Evolutionary conservation across 106 monocot species (phyloP).

Genomic region (Narthecium ossifragum): DNA sequence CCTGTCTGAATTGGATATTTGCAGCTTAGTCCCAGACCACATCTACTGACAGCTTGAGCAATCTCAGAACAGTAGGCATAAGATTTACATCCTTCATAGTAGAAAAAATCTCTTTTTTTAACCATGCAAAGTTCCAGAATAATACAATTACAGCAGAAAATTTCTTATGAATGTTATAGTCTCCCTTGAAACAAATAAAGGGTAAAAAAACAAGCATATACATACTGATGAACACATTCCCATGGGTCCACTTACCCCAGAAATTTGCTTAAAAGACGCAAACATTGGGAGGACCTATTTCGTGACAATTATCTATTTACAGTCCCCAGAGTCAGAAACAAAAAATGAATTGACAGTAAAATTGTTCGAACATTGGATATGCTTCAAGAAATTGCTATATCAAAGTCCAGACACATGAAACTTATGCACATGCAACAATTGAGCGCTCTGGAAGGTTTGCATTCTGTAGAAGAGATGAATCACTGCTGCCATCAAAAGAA

Average conservation of each 20-base stretch:
- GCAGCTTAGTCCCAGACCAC: no score
- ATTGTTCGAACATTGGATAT: background rate
- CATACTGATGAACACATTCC: conserved; percentile 8
- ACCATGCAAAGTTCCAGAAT: no score
- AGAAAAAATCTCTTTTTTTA: no score
- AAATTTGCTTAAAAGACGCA: conserved; percentile 58
- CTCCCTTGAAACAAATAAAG: no score
- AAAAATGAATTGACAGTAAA: background rate
- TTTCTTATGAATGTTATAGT: no score
- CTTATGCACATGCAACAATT: conserved; percentile 7
- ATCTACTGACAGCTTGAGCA: no score
- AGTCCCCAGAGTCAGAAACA: conserved; percentile 4
- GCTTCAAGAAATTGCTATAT: background rate
- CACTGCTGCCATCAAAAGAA: conserved; percentile 7
- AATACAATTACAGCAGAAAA: no score
- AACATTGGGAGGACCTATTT: conserved; percentile 27
- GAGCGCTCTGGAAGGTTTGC: conserved; percentile 10
- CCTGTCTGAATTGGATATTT: no score
- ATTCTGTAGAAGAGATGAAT: conserved; percentile 6
- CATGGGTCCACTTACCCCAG: conserved; percentile 19
- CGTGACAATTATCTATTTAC: conserved; percentile 17
- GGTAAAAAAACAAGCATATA: no score
- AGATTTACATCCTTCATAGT: no score
- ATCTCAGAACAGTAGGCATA: no score
- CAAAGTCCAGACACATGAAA: background rate